A percentile compares a stretch with the other conserved stretches of the same genome.
Evolutionary conservation across 805 yeast genomes (phyloP).

Genomic region (Sugiyamaella americana): DNA sequence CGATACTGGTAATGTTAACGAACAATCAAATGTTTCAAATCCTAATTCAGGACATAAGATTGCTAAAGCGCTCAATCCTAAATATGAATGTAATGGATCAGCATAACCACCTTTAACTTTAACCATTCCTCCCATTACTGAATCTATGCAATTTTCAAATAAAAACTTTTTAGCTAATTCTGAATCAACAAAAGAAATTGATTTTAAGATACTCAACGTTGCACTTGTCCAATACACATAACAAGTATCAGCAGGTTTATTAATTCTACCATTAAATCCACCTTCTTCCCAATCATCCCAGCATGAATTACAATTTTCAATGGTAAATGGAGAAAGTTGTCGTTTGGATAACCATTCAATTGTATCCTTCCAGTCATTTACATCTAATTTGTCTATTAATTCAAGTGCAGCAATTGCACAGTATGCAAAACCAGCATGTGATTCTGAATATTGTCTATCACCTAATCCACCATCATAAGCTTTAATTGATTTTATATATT

Average conservation of each 20-base stretch:
- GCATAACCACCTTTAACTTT: slow-evolving; percentile 52
- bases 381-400: slow-evolving; percentile 34
- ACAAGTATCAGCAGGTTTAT: slow-evolving; percentile 80
- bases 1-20: slow-evolving; percentile 27
- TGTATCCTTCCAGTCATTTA: slow-evolving; percentile 7
- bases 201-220: slow-evolving; percentile 43
- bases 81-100: slow-evolving; percentile 58
- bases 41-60: slow-evolving; percentile 23
- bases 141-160: slow-evolving; percentile 51
- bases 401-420: slow-evolving; percentile 67
- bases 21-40: slow-evolving; percentile 26
- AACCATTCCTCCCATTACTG: slow-evolving; percentile 67
- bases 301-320: slow-evolving; percentile 1
- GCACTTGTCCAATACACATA: slow-evolving; percentile 80
- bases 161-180: slow-evolving; percentile 40
- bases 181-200: slow-evolving; percentile 32
- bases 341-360: slow-evolving; percentile 43
- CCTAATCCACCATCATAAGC: slow-evolving; percentile 69
- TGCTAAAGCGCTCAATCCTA: slow-evolving; percentile 47
- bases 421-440: slow-evolving; percentile 83
- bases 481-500: slow-evolving; percentile 36
- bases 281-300: slow-evolving; percentile 37
- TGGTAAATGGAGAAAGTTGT: slow-evolving; percentile 40
- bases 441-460: slow-evolving; percentile 45
- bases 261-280: slow-evolving; percentile 82